phyloP scores from a whole-genome alignment of 805 yeast genomes.

The Candida khao-thaluensis region DNA sequence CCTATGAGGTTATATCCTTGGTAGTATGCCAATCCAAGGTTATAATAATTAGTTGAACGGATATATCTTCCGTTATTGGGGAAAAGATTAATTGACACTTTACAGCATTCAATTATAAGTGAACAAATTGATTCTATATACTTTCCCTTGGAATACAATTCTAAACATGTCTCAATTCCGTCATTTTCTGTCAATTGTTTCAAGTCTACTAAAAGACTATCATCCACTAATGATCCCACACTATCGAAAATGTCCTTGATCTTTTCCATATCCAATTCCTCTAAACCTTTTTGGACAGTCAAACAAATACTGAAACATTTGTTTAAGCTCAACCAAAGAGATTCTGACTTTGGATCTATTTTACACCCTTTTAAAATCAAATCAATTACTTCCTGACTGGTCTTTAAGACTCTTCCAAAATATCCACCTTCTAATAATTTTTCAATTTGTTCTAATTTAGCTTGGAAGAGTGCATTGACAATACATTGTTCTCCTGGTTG shows the following conservation, averaged over 20 bases:
- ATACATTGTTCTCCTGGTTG: constrained; percentile 50
- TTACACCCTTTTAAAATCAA: constrained; percentile 38
- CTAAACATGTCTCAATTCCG: constrained; percentile 20
- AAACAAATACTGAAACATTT: constrained; percentile 57
- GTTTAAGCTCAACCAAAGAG: constrained; percentile 65
- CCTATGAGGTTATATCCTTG: constrained; percentile 33
- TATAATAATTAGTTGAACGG: constrained; percentile 57
- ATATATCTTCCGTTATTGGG: constrained; percentile 47
- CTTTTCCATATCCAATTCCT: constrained; percentile 45
- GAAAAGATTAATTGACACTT: constrained; percentile 41
- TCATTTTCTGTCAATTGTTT: background rate
- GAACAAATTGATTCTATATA: constrained; percentile 33
- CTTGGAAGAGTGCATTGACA: constrained; percentile 54
- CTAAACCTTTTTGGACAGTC: constrained; percentile 52
- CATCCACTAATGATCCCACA: constrained; percentile 12
- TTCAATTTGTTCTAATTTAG: constrained; percentile 54
- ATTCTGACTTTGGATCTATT: constrained; percentile 41
- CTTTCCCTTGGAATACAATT: constrained; percentile 15
- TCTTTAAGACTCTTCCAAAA: constrained; percentile 59
- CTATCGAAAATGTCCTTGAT: constrained; percentile 22
- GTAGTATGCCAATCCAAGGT: constrained; percentile 67
- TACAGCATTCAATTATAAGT: constrained; percentile 46
- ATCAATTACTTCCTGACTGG: constrained; percentile 47
- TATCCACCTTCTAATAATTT: constrained; percentile 58
- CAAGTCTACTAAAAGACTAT: constrained; percentile 24